A percentile compares a stretch with the other conserved stretches of the same genome.
These are phyloP conservation scores for Takakia lepidozioides DNA, from an alignment of 225 moss, liverwort and hornwort genomes.

Conservation along the genomic window DNA sequence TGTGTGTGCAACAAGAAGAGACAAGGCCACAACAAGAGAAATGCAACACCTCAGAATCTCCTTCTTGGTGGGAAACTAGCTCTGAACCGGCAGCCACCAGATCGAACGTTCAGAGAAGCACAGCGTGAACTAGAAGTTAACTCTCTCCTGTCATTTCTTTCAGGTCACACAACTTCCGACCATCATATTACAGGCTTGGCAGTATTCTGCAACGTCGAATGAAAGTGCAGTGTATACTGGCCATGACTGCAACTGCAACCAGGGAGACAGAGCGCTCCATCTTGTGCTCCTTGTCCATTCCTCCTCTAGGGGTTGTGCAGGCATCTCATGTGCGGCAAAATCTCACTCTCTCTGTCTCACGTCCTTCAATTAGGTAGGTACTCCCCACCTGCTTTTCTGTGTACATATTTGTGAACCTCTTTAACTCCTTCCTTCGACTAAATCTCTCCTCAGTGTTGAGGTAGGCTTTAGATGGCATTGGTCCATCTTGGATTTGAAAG, in stretches of 20 bases:
- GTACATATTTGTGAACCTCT: too few species aligned
- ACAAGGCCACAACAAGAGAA: too few species aligned
- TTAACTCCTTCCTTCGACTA: too few species aligned
- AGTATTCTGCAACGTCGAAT: constrained; percentile 60
- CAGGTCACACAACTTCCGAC: constrained; percentile 99
- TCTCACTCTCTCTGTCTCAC: constrained; percentile 66
- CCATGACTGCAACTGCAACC: constrained; percentile 92
- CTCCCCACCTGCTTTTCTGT: neutral
- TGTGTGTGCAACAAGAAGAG: too few species aligned
- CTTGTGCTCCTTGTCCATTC: constrained; percentile 52
- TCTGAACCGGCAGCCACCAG: too few species aligned
- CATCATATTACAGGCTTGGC: constrained; percentile 87
- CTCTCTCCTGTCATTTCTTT: neutral
- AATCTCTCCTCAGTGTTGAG: too few species aligned
- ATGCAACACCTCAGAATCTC: too few species aligned
- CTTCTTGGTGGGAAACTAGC: too few species aligned
- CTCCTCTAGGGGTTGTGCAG: constrained; percentile 53
- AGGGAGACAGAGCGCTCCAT: constrained; percentile 73
- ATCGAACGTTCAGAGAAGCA: too few species aligned
- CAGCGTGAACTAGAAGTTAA: neutral
- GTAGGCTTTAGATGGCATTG: too few species aligned
- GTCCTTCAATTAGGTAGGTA: constrained; percentile 54
- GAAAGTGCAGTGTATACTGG: constrained; percentile 66
- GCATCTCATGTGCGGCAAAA: constrained; percentile 58
- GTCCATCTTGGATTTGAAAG: too few species aligned